Evolutionary conservation across 1,284 basidiomycete genomes (phyloP), one percentile per base, ranked within the genome.

Genomic region (Ustilago vetiveriae): DNA sequence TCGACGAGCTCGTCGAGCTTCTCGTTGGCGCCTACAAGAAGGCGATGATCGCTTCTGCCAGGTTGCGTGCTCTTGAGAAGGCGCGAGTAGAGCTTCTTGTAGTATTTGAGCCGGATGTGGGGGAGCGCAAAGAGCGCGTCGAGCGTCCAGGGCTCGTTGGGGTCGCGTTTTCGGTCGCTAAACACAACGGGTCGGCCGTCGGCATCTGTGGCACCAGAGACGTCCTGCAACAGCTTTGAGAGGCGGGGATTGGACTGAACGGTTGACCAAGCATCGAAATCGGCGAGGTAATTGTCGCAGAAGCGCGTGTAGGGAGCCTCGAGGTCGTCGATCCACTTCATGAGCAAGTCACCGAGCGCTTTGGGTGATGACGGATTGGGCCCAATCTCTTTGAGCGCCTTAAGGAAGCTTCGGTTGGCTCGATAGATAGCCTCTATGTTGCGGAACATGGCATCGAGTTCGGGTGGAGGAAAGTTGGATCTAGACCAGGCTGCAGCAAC

Each of bases 401-500:
- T 79, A 27, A 80, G 64, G 72, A 98, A 87, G 1, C 86, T 83
- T 57, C 93, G 88, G 83, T 96, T 97, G 35, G 91, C 90, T 79
- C 94, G 91, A 84, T 94, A 98, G 21, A 98, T 88, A 21, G 87
- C 87, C 83, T 98, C 95, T 44, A 98, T 88, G 75, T 90, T 90
- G 68, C 95, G 87, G 83, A 98, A 98, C 92, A 98, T 94, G 50
- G 86, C 84, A 82, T 98, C 95, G 33, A 98, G 87, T 75, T 92
- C 90, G 13, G 88, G 87, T 2, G 95, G 96, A 16, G 96, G 95
- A 38, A 98, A 89, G 82, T 97, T 96, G 41, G 89, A 88, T 36
- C 92, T 86, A 13, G 94, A 97, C 95, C 95, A 98, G 50, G 96
- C 96, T 23, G 90, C 90, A 4, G 96, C 96, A 8, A 97, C 92